Base-by-base conservation (phyloP, 495 filamentous ascomycete genomes). In the Lasiosphaeriaceae sp. region DNA sequence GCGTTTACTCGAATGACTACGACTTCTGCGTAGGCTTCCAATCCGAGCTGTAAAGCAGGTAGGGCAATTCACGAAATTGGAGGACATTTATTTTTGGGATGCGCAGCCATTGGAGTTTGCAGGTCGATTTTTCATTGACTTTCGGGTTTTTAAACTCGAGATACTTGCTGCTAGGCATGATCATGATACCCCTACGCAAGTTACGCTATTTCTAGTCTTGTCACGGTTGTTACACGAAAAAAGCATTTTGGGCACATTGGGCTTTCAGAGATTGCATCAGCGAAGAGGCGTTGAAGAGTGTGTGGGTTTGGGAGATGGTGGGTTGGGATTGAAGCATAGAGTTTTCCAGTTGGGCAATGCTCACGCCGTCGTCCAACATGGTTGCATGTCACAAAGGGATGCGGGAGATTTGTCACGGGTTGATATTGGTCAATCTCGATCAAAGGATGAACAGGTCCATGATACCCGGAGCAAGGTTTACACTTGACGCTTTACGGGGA, bases 1-100 rank as follows among this genome's bases (percentile, higher is more conserved):
- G 35, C 23, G 51, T 61, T 7, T 58, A 49, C 21, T 50, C 29
- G 24, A 3, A 9, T 17, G 56, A 37, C 17, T 65, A 57, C 12
- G 60, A 65, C 43, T 74, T 74, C 46, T 69, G 70, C 9, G 66
- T 82, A 22, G 79, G 78, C 2, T 78, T 81, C 49, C 70, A 74
- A 53, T 68, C 62, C 17, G 73, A 75, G 4, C 5, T 43, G 14
- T 17, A 12, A 17, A 14, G n/a, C 5, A 12, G 9, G 9, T 31
- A 31, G 4, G 26, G 26, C 26, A 31, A 4, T 3, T 9, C 26
- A 31, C 26, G 26, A 31, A n/a, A 31, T 11, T 20, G 16, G 24
- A 35, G 21, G n/a, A n/a, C 8, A 4, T 44, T 53, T 34, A 20
- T 1, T 6, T 16, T 22, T 31, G 4, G 26, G 26, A 31, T 31